phyloP scores from a whole-genome alignment of 768 basidiomycete species.

The Kwoniella sp. region DNA sequence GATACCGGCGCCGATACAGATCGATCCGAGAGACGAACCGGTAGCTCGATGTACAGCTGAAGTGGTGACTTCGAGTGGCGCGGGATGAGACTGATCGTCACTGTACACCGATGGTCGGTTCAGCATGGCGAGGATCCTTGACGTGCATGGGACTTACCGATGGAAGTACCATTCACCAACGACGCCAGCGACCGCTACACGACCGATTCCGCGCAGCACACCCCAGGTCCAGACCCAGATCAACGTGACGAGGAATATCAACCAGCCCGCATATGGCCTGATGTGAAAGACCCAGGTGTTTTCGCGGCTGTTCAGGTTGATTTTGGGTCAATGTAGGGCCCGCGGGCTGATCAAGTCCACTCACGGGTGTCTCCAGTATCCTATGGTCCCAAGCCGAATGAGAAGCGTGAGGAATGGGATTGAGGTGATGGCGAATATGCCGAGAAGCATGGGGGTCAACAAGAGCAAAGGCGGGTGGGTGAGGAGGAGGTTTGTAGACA shows the following conservation, averaged over 20 bases:
- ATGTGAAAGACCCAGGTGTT: constrained; percentile 57
- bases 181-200: constrained; percentile 72
- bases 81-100: constrained; percentile 25
- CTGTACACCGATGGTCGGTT: constrained; percentile 10
- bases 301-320: too few relatives aligned
- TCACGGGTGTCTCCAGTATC: constrained; percentile 50
- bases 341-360: constrained; percentile 5
- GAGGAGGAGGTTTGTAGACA: constrained; percentile 46
- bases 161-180: constrained; percentile 90
- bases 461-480: constrained; percentile 47
- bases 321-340: too few relatives aligned
- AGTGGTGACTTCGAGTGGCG: constrained; percentile 60
- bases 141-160: constrained; percentile 55
- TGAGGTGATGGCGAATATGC: constrained; percentile 41
- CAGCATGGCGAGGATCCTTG: background rate
- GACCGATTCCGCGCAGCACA: constrained; percentile 71
- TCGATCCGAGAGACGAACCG: constrained; percentile 74
- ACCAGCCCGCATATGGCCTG: constrained; percentile 68
- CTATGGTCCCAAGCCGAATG: constrained; percentile 46
- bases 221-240: constrained; percentile 73
- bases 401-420: constrained; percentile 48
- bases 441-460: constrained; percentile 47
- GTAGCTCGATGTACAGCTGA: constrained; percentile 73
- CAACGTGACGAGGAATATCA: constrained; percentile 57
- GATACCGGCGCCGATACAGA: constrained; percentile 70